Base-by-base conservation (phyloP, 768 basidiomycete genomes). In the Artomyces pyxidatus region DNA sequence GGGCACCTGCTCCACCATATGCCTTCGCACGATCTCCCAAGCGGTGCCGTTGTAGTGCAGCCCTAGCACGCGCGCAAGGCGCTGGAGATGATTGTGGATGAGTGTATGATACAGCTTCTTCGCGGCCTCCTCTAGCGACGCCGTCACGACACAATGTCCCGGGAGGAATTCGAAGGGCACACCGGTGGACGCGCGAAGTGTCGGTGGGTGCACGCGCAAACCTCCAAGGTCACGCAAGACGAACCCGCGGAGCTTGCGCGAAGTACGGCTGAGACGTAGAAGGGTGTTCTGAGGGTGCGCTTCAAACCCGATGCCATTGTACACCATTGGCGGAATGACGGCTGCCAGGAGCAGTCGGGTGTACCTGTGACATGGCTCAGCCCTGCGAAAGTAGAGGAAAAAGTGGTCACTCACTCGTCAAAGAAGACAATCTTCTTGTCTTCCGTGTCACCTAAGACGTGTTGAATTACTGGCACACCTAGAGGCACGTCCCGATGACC, bases 71-170 rank as follows among this genome's bases (percentile, higher is more conserved):
- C 78, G 70, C 19, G 76, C 76, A 26, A 81, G 59, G 17, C 78
- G 72, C 59, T 81, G 78, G 19, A 80, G 63, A 51, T 81, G 78
- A 60, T 77, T 79, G 59, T 80, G 77, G 16, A 81, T 65, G 43
- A 79, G 73, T 1, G 77, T 80, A 58, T 80, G 77, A 55, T 81
- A 79, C 58, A 80, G 74, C 53, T 77, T 78, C 9, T 74, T 71
- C 44, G 73, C 78, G 1, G 70, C 73, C 49, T 79, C 77, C 51
- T 75, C 71, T 17, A 75, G 52, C 1, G 73, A 69, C 29, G 62
- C 54, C 0, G 76, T 74, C 14, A 69, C 70, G 44, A 80, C 68
- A 55, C 75, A 77, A 60, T 81, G 77, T 2, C 68, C 70, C 8
- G 75, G 72, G 37, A 79, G 65, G 59, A 79, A 78, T 29, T 71